Percentiles rank a stretch among this genome's conserved stretches.
Conservation (phyloP, 306 rosid genomes). For the Prunus mongolica region DNA sequence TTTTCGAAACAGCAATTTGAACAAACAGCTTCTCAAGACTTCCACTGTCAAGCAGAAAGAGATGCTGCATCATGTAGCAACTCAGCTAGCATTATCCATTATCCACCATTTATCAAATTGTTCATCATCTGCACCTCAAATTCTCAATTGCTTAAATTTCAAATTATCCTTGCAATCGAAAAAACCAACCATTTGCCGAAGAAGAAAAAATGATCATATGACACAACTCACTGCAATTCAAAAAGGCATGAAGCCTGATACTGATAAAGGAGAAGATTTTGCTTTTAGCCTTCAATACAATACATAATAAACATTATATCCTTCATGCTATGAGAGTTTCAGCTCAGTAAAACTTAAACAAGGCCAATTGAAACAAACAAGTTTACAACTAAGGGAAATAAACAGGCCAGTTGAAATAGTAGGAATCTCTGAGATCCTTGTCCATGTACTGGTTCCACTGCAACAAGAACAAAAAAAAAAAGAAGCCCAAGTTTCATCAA, state of each 20-base stretch:
- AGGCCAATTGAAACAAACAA: conserved; percentile 12
- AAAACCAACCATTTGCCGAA: neutral
- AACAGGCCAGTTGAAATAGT: conserved; percentile 69
- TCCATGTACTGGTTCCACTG: conserved; percentile 90
- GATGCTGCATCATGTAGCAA: neutral
- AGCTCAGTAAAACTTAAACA: neutral
- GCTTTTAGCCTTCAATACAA: neutral
- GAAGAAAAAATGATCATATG: neutral
- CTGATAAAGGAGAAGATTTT: neutral
- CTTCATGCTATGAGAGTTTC: neutral
- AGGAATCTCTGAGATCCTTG: conserved; percentile 56
- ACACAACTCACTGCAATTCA: neutral
- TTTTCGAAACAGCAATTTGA: neutral
- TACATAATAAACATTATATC: neutral
- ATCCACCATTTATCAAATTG: too few relatives aligned
- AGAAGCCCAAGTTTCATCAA: neutral
- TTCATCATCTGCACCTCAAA: neutral
- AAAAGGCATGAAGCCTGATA: neutral
- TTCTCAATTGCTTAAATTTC: neutral
- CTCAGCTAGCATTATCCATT: neutral
- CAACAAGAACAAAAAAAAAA: conserved; percentile 10
- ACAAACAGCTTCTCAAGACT: neutral
- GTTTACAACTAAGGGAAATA: conserved; percentile 59
- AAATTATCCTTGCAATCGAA: neutral
- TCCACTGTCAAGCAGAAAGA: neutral